Conservation (phyloP, 495 filamentous ascomycete genomes). For the Daldinia vernicosa region DNA sequence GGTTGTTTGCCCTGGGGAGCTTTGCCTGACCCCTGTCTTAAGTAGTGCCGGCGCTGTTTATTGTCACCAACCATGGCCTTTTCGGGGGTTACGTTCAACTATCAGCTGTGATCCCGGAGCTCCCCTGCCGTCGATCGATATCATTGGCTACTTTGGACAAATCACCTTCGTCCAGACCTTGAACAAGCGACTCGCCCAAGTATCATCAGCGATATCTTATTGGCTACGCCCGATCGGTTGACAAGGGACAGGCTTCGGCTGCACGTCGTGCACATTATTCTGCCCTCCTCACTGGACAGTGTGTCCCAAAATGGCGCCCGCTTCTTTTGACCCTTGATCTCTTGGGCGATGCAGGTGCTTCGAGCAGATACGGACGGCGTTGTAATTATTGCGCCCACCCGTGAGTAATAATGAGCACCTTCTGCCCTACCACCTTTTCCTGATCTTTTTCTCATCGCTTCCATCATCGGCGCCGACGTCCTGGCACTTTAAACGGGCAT, state of each 20-base stretch:
- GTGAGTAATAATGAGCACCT: constrained; percentile 36
- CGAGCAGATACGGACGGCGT: constrained; percentile 12
- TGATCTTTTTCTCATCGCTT: constrained; percentile 14
- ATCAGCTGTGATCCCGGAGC: constrained; percentile 13
- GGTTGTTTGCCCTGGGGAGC: constrained; percentile 18
- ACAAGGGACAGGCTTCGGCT: constrained; percentile 29
- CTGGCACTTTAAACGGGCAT: constrained; percentile 6
- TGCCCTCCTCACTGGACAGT: constrained; percentile 43
- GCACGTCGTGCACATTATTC: constrained; percentile 46
- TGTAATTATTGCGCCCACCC: constrained; percentile 21
- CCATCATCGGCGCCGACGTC: constrained; percentile 1
- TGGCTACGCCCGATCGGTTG: constrained; percentile 36
- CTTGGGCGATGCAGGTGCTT: constrained; percentile 35
- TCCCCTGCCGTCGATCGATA: constrained; percentile 22
- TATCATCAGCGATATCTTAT: constrained; percentile 27
- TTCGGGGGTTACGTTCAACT: constrained; percentile 4
- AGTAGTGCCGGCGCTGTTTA: constrained; percentile 27
- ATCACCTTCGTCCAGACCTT: constrained; percentile 36
- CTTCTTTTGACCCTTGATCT: constrained; percentile 34
- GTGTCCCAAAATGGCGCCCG: constrained; percentile 43
- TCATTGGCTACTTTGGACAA: constrained; percentile 36
- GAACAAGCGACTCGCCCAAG: constrained; percentile 42
- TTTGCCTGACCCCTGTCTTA: constrained; percentile 31
- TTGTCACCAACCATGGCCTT: constrained; percentile 29
- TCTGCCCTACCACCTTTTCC: constrained; percentile 31